Evolutionary conservation across 225 moss, liverwort and hornwort genomes (phyloP), one percentile per base, ranked within the genome.

Genomic region (Antitrichia curtipendula): DNA sequence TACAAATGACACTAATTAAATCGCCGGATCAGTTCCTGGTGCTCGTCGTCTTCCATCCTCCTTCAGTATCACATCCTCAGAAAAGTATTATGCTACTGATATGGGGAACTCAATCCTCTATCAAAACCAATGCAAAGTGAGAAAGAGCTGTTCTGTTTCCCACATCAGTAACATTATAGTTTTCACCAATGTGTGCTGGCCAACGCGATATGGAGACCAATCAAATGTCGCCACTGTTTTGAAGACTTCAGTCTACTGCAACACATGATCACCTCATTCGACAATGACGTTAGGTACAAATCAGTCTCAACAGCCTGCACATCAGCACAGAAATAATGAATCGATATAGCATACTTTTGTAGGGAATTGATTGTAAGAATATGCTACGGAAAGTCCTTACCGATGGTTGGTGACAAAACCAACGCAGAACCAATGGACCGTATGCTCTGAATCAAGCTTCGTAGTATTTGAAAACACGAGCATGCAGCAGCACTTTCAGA

Each of bases 111-210:
- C 72, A n/a, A 43, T 83, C 50, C 36, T 63, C 71, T 84, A n/a
- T 63, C 53, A 29, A 74, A 69, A 52, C 11, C n/a, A 29, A 50
- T 36, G 80, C 68, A 56, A 27, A 78, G 20, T 56, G 65, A 85
- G 71, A 34, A 50, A 52, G 84, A 63, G 77, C 38, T 78, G 38
- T 86, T 90, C 13, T 76, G 54, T 92, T 92, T 92, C 92, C 90
- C 92, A 92, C 92, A 92, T 90, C 92, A 92, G 92, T 92, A 92
- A 92, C 92, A 92, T 92, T 92, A 92, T 90, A 90, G 88, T 90
- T 92, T 91, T 92, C 92, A 81, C 43, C 75, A 65, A 84, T 84
- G 86, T 70, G 83, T 50, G 89, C 68, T 38, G 59, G 81, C 53
- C 74, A 73, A 56, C 34, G 63, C 38, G 34, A 25, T 56, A 2